phyloP scores from a whole-genome alignment of 139 green algal genomes.

The Coelastrella sp. region DNA sequence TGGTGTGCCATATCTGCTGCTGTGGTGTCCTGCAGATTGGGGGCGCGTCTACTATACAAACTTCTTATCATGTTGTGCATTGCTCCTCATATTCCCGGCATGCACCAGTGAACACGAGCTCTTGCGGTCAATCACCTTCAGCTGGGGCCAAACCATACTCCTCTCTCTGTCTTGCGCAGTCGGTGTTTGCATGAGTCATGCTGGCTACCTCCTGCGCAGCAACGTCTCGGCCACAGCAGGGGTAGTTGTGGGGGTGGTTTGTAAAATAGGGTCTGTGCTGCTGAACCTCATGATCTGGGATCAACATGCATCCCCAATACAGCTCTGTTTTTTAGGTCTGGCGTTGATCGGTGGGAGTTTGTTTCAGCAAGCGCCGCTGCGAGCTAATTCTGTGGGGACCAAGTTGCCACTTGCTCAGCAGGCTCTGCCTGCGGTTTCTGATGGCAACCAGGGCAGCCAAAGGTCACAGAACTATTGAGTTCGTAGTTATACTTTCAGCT shows the following conservation, averaged over 20 bases:
- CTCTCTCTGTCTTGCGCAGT: constrained; percentile 69
- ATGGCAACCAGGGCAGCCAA: background rate
- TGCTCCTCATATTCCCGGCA: constrained; percentile 29
- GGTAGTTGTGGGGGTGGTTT: too few relatives aligned
- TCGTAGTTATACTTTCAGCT: too few relatives aligned
- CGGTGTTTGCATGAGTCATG: constrained; percentile 42
- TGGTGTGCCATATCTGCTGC: constrained; percentile 63
- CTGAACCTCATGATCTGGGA: too few relatives aligned
- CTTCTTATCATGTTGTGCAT: constrained; percentile 18
- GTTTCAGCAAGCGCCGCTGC: constrained; percentile 67
- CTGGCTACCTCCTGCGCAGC: constrained; percentile 69
- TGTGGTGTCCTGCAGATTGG: background rate
- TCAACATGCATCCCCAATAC: background rate
- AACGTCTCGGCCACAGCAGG: constrained; percentile 59
- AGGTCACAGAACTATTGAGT: too few relatives aligned
- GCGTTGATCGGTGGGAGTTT: constrained; percentile 38
- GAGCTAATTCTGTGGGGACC: background rate
- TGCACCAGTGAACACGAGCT: constrained; percentile 24
- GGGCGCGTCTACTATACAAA: background rate
- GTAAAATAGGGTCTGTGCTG: too few relatives aligned
- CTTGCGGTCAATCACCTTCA: constrained; percentile 40
- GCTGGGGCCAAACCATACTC: constrained; percentile 5
- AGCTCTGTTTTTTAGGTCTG: constrained; percentile 28
- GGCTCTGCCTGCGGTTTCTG: background rate
- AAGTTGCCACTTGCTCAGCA: constrained; percentile 8